Evolutionary conservation across 768 basidiomycete species (phyloP).

Genomic region (Trametes elegans): DNA sequence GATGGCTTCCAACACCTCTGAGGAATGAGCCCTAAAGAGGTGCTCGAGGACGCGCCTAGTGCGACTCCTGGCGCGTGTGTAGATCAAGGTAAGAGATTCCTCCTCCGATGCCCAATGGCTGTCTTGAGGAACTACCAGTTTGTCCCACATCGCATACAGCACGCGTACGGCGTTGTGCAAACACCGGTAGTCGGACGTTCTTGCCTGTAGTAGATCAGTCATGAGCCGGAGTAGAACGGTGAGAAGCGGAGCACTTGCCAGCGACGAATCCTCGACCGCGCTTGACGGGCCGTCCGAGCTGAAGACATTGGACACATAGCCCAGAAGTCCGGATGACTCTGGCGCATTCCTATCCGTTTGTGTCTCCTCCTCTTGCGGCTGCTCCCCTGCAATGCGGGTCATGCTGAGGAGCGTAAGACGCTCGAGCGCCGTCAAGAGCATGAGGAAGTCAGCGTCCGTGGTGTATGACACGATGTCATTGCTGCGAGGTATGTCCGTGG

Average conservation of each 20-base stretch:
- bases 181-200: conserved; percentile 72
- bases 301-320: conserved; percentile 91
- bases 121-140: conserved; percentile 37
- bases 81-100: conserved; percentile 68
- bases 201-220: conserved; percentile 43
- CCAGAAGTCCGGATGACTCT: conserved; percentile 70
- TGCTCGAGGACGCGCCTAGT: conserved; percentile 82
- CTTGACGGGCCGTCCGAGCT: conserved; percentile 58
- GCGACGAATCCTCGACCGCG: conserved; percentile 52
- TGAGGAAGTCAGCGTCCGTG: conserved; percentile 81
- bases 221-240: not conserved
- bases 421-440: conserved; percentile 83
- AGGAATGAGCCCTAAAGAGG: conserved; percentile 75
- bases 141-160: conserved; percentile 73
- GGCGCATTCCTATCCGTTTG: conserved; percentile 49
- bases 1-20: conserved; percentile 81
- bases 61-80: conserved; percentile 61
- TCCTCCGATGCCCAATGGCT: conserved; percentile 51
- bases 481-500: conserved; percentile 34
- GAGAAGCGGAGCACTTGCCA: conserved; percentile 39
- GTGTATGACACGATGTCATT: conserved; percentile 47
- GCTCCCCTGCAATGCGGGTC: conserved; percentile 50
- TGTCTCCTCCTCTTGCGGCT: conserved; percentile 56
- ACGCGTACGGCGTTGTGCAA: conserved; percentile 82
- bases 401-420: conserved; percentile 75